phyloP scores from a whole-genome alignment of 202 grass and related monocot genomes.

The Miscanthus sacchariflorus region DNA sequence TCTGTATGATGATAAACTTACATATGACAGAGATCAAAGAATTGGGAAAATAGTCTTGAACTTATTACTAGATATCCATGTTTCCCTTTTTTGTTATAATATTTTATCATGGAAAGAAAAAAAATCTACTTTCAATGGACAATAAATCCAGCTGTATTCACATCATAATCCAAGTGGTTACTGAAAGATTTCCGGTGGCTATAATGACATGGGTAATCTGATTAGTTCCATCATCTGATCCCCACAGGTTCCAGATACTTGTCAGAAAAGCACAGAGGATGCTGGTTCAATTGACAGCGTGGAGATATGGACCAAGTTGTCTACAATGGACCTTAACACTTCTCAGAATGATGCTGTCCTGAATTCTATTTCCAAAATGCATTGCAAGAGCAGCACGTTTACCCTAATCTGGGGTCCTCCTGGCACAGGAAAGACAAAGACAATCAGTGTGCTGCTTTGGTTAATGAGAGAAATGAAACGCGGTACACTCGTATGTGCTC shows the following conservation, averaged over 20 bases:
- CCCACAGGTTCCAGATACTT: constrained; percentile 32
- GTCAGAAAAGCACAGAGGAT: constrained; percentile 5
- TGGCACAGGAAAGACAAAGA: constrained; percentile 86
- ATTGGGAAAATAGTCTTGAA: background rate
- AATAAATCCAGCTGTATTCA: background rate
- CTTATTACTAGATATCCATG: background rate
- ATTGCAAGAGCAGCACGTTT: constrained; percentile 46
- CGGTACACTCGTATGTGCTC: constrained; percentile 65
- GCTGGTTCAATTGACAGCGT: constrained; percentile 44
- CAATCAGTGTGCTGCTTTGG: constrained; percentile 59
- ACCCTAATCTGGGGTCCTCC: constrained; percentile 86
- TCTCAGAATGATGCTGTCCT: constrained; percentile 65
- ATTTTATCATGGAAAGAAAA: background rate
- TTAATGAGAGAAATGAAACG: constrained; percentile 51
- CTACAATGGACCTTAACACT: constrained; percentile 57
- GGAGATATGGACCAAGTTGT: constrained; percentile 53
- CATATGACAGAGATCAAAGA: background rate
- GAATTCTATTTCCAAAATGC: constrained; percentile 56
- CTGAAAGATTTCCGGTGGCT: too few relatives aligned
- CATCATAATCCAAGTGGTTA: background rate
- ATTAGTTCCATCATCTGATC: constrained; percentile 32
- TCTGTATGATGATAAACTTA: constrained; percentile 23
- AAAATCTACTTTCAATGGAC: too few relatives aligned
- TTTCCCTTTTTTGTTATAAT: constrained; percentile 32
- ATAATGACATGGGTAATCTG: background rate